Evolutionary conservation across 2,329 filamentous ascomycete species (phyloP).

Genomic region (Hypoxylon sp.): DNA sequence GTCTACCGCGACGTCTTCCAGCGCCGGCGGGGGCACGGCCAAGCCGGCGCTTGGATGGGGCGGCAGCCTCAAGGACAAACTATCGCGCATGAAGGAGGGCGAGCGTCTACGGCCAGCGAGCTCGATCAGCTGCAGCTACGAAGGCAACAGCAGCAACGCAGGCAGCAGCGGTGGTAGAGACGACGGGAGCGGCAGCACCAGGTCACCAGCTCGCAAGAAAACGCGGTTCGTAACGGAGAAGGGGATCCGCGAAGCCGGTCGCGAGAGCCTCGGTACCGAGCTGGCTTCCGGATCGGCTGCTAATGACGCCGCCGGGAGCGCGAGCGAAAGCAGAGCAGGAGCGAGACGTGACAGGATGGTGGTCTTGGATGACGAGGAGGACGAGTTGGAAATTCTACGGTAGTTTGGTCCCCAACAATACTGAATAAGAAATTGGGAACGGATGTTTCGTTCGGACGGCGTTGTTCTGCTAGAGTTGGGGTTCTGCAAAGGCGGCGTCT

Average conservation of each 20-base stretch:
- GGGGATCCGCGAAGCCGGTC: slow-evolving; percentile 78
- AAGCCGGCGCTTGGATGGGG: slow-evolving; percentile 64
- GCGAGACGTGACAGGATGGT: slow-evolving; percentile 26
- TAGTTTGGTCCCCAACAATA: neutral
- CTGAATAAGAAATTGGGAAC: neutral
- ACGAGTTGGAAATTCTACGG: slow-evolving; percentile 54
- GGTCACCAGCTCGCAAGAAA: slow-evolving; percentile 70
- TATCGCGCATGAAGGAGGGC: slow-evolving; percentile 68
- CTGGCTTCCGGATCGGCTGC: slow-evolving; percentile 29
- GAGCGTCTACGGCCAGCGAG: slow-evolving; percentile 52
- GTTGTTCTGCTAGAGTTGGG: neutral
- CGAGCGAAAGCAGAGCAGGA: neutral
- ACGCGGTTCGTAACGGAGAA: slow-evolving; percentile 81
- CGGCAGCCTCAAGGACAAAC: slow-evolving; percentile 60
- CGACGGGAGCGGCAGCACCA: slow-evolving; percentile 40
- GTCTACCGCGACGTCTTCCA: slow-evolving; percentile 34
- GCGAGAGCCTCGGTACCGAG: slow-evolving; percentile 73
- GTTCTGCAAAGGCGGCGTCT: neutral
- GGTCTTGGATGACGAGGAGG: slow-evolving; percentile 46
- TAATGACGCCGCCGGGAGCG: too few species aligned
- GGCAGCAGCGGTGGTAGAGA: neutral
- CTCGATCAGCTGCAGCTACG: neutral
- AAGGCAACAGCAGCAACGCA: neutral
- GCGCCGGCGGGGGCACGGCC: neutral
- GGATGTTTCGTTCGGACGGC: neutral